Evolutionary conservation across 495 filamentous ascomycete species (phyloP).

Genomic region (Tuber borchii): DNA sequence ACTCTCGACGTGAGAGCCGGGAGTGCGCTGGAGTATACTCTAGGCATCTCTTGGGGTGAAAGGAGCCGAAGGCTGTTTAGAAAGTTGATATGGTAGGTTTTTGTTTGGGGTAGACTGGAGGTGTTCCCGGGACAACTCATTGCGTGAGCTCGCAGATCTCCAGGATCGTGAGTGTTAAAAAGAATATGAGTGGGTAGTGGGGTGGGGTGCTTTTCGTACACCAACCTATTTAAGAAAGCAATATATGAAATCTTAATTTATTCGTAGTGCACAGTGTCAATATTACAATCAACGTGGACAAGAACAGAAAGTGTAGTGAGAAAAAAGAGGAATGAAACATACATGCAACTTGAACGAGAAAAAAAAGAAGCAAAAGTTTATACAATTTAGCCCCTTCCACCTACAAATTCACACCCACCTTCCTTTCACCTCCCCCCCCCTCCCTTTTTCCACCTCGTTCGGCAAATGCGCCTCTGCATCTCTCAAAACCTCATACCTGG

Average conservation of each 20-base stretch:
- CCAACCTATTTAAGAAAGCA: neutral
- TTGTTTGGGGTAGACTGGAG: too few species aligned
- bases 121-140: too few species aligned
- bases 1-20: too few species aligned
- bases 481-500: conserved; percentile 50
- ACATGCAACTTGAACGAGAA: neutral
- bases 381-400: too few species aligned
- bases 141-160: too few species aligned
- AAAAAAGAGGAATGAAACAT: neutral
- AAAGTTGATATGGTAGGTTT: too few species aligned
- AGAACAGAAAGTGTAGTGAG: neutral
- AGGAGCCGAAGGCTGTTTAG: too few species aligned
- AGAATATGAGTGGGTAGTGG: neutral
- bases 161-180: neutral
- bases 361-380: neutral
- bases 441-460: neutral
- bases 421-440: neutral
- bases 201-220: neutral
- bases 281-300: neutral
- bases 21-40: too few species aligned
- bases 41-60: too few species aligned
- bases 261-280: neutral
- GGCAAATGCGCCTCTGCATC: conserved; percentile 34
- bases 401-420: neutral
- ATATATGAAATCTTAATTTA: neutral